Evolutionary conservation across 2,329 filamentous ascomycete species (phyloP).

Genomic region (Xylariales sp.): DNA sequence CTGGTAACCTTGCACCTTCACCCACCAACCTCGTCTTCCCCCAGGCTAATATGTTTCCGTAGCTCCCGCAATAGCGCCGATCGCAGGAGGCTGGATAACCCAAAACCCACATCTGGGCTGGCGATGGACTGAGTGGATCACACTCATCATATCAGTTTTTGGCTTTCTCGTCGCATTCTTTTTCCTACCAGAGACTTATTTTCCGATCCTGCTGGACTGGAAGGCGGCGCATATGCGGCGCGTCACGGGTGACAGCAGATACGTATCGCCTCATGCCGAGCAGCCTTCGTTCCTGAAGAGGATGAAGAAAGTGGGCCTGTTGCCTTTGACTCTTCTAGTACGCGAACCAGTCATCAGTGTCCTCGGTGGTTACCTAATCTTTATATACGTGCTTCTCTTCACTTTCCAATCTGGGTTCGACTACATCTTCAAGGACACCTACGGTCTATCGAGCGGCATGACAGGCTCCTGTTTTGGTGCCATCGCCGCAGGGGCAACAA

Average conservation of each 20-base stretch:
- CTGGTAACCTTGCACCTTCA: too few relatives aligned
- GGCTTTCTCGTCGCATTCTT: constrained; percentile 14
- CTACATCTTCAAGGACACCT: constrained; percentile 40
- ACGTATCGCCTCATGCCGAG: constrained; percentile 51
- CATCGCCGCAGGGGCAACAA: constrained; percentile 35
- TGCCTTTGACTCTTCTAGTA: constrained; percentile 34
- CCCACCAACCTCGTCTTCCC: too few relatives aligned
- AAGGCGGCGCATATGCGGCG: constrained; percentile 20
- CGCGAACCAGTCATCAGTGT: constrained; percentile 34
- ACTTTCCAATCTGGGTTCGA: constrained; percentile 48
- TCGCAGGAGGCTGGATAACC: constrained; percentile 17
- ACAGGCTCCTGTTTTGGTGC: constrained; percentile 38
- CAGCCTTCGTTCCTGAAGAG: constrained; percentile 55
- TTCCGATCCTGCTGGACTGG: constrained; percentile 20
- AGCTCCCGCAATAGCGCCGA: too few relatives aligned
- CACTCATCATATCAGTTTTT: constrained; percentile 19
- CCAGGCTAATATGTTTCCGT: too few relatives aligned
- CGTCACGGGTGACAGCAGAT: constrained; percentile 19
- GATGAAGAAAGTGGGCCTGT: constrained; percentile 39
- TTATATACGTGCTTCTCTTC: constrained; percentile 50
- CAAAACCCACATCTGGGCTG: constrained; percentile 10
- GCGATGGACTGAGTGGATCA: constrained; percentile 34
- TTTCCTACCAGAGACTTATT: constrained; percentile 25
- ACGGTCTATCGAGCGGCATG: constrained; percentile 35
- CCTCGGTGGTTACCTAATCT: constrained; percentile 44